These are phyloP conservation scores for Didymella pinodella DNA, from an alignment of 2,329 filamentous ascomycete genomes.

Conservation along the genomic window DNA sequence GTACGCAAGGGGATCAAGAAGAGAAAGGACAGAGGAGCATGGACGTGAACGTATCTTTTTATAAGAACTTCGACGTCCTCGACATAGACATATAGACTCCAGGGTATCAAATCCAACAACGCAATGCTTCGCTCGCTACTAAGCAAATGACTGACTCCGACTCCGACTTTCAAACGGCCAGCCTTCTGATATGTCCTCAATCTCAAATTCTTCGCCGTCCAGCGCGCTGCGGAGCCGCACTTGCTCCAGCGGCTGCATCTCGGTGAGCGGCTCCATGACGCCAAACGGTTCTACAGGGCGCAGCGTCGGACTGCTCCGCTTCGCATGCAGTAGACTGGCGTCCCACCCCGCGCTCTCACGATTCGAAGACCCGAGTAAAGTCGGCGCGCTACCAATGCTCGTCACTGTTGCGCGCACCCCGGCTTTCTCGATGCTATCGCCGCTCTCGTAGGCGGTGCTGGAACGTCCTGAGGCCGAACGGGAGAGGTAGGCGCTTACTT, in stretches of 20 bases:
- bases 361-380: slow-evolving; percentile 30
- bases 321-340: slow-evolving; percentile 5
- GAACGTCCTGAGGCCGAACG: slow-evolving; percentile 33
- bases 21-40: neutral
- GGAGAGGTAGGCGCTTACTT: slow-evolving; percentile 37
- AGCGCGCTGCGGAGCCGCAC: slow-evolving; percentile 27
- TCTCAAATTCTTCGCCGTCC: slow-evolving; percentile 19
- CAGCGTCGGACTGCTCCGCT: slow-evolving; percentile 30
- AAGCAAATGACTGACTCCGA: neutral
- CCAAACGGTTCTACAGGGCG: slow-evolving; percentile 21
- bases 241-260: slow-evolving; percentile 38
- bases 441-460: slow-evolving; percentile 39
- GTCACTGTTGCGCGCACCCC: slow-evolving; percentile 42
- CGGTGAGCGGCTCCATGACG: slow-evolving; percentile 23
- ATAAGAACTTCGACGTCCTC: neutral
- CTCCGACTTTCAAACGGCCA: slow-evolving; percentile 4
- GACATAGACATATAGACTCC: neutral
- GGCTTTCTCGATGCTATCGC: slow-evolving; percentile 43
- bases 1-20: neutral
- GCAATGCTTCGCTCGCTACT: neutral
- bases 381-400: slow-evolving; percentile 46
- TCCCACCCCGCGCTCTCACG: slow-evolving; percentile 24
- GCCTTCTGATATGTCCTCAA: slow-evolving; percentile 2
- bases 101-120: neutral
- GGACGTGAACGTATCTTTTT: neutral